Evolutionary conservation across 108 stramenopile species (phyloP), one percentile per base, ranked within the genome.

Genomic region (Skeletonema costatum): DNA sequence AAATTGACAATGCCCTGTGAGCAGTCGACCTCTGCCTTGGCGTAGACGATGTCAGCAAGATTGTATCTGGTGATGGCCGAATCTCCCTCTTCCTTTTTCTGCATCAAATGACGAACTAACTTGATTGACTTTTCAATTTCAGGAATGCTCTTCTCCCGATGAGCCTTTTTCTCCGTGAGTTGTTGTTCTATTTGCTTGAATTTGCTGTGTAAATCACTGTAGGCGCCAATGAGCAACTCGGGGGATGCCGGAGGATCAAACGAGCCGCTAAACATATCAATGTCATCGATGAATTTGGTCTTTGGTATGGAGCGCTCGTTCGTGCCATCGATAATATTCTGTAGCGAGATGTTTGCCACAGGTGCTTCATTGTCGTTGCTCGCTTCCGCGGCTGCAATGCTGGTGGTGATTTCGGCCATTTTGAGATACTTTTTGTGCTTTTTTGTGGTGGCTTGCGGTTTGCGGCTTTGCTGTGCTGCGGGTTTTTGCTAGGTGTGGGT

Each of bases 31-130:
- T 96, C 89, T 0, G 99, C 99, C 68, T 97, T 95, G 21, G 94
- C 92, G 71, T 96, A 99, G n/a, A 99, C 82, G 32, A 88, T 96
- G 80, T 99, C 99, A 6, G 93, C 90, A 13, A 99, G 75, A 86
- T 88, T 98, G 87, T 97, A 99, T 51, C 96, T 80, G 1, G 97
- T 90, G 1, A 85, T 70, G 29, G 96, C 73, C 17, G 86, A 79
- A 19, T 88, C 89, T n/a, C 71, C 82, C 25, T 78, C 70, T 50
- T 92, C 80, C 63, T 91, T 86, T 76, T 91, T 89, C 29, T 74
- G 48, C 59, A 93, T 82, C 59, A 92, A 78, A 75, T 86, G 78
- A 60, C 87, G 85, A 16, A 97, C 87, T 42, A 96, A 62, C 1
- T 83, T 68, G 29, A 97, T 86, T 5, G 92, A 93, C 44, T 92